Evolutionary conservation across 306 rosid species (phyloP).

Genomic region (Betula pendula): DNA sequence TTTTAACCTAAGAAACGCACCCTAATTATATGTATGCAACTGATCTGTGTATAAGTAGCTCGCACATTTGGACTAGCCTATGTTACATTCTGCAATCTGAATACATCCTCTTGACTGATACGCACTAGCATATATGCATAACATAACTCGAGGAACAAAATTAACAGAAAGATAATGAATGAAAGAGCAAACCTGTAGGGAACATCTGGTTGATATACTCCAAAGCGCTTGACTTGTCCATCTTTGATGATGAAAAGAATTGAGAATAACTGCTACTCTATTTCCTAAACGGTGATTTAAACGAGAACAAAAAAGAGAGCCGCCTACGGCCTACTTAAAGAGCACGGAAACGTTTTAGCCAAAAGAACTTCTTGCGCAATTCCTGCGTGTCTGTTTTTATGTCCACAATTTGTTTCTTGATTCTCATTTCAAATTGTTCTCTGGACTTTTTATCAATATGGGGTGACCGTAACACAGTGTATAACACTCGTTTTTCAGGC

Average conservation of each 20-base stretch:
- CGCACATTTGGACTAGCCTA: not conserved
- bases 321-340: too few relatives aligned
- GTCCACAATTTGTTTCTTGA: too few relatives aligned
- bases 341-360: too few relatives aligned
- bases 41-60: not conserved
- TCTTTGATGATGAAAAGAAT: constrained; percentile 26
- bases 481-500: too few relatives aligned
- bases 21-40: not conserved
- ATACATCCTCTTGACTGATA: not conserved
- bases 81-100: not conserved
- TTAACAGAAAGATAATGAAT: not conserved
- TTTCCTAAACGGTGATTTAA: not conserved
- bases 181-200: constrained; percentile 71
- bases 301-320: not conserved
- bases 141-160: not conserved
- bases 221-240: constrained; percentile 96
- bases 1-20: too few relatives aligned
- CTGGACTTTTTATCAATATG: too few relatives aligned
- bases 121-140: not conserved
- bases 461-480: too few relatives aligned
- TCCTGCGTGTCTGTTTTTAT: too few relatives aligned
- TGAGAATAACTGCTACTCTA: not conserved
- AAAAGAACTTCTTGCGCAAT: too few relatives aligned
- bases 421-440: too few relatives aligned
- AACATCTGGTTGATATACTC: constrained; percentile 98